These are phyloP conservation scores for Canavalia ensiformis DNA, from an alignment of 306 rosid genomes.

Conservation along the genomic window DNA sequence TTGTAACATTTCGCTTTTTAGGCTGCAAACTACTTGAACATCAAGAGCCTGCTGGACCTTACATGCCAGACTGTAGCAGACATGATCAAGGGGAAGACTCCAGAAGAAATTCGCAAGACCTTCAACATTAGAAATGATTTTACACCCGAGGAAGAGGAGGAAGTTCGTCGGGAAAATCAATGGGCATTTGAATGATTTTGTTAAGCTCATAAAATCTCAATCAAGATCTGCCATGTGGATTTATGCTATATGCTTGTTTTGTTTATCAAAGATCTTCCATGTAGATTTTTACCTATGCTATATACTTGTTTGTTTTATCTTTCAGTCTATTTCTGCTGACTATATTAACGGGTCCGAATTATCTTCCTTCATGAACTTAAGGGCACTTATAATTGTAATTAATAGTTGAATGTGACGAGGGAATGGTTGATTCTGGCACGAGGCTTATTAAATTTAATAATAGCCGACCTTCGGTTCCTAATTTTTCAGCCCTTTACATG, in stretches of 20 bases:
- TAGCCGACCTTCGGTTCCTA: neutral
- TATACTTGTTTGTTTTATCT: slow-evolving; percentile 33
- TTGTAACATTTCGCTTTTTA: slow-evolving; percentile 39
- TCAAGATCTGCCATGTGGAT: slow-evolving; percentile 17
- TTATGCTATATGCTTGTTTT: slow-evolving; percentile 39
- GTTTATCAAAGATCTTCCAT: slow-evolving; percentile 29
- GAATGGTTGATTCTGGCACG: slow-evolving; percentile 38
- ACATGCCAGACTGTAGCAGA: slow-evolving; percentile 85
- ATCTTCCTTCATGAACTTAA: slow-evolving; percentile 23
- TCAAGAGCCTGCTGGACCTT: slow-evolving; percentile 78
- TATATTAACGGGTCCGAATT: slow-evolving; percentile 35
- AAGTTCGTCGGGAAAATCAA: slow-evolving; percentile 82
- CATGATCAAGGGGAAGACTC: slow-evolving; percentile 87
- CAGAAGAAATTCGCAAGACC: slow-evolving; percentile 80
- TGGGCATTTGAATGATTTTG: slow-evolving; percentile 81
- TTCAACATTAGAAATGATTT: slow-evolving; percentile 84
- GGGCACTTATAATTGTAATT: slow-evolving; percentile 59
- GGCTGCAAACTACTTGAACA: slow-evolving; percentile 90
- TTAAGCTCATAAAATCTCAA: slow-evolving; percentile 14
- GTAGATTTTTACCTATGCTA: slow-evolving; percentile 45
- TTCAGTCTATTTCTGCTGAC: slow-evolving; percentile 46
- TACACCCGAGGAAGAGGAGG: slow-evolving; percentile 83
- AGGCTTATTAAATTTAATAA: slow-evolving; percentile 20
- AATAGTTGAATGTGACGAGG: slow-evolving; percentile 50
- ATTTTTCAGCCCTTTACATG: neutral